Percentiles rank a stretch among this genome's conserved stretches.
phyloP scores from a whole-genome alignment of 148 eudicot species.

The Rhododendron molle region DNA sequence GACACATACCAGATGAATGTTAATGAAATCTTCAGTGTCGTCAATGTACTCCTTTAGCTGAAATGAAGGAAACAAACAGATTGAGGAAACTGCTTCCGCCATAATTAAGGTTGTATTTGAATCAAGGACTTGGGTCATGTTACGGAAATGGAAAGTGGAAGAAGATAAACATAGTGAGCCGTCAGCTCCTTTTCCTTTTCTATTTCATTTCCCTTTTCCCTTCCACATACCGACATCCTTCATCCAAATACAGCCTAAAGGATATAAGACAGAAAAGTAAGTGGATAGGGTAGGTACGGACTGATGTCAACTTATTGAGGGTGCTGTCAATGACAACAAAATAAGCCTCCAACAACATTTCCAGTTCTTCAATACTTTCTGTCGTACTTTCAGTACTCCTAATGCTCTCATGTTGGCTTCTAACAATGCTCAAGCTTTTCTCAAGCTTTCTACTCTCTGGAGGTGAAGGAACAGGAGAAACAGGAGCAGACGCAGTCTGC shows the following conservation, averaged over 20 bases:
- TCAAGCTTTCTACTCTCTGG: constrained; percentile 64
- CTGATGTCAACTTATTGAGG: constrained; percentile 90
- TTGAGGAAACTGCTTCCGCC: background rate
- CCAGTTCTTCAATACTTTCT: constrained; percentile 83
- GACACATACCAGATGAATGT: constrained; percentile 86
- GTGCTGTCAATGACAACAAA: constrained; percentile 96
- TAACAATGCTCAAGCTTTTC: constrained; percentile 69
- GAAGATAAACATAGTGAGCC: background rate
- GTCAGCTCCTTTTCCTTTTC: background rate
- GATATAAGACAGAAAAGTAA: background rate
- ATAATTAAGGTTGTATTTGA: background rate
- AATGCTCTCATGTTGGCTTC: constrained; percentile 85
- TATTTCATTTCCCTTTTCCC: background rate
- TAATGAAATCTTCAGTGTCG: constrained; percentile 95
- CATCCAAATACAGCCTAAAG: background rate
- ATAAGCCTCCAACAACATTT: constrained; percentile 96
- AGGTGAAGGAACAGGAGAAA: constrained; percentile 87
- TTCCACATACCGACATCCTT: background rate
- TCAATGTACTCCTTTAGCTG: constrained; percentile 99
- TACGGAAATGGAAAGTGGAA: background rate
- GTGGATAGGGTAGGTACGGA: constrained; percentile 16
- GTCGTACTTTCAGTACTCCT: constrained; percentile 71
- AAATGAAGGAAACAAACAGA: constrained; percentile 23
- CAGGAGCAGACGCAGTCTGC: constrained; percentile 73
- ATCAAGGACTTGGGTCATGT: background rate